Base-by-base conservation (phyloP, 1,284 basidiomycete genomes). In the Moniliophthora roreri region DNA sequence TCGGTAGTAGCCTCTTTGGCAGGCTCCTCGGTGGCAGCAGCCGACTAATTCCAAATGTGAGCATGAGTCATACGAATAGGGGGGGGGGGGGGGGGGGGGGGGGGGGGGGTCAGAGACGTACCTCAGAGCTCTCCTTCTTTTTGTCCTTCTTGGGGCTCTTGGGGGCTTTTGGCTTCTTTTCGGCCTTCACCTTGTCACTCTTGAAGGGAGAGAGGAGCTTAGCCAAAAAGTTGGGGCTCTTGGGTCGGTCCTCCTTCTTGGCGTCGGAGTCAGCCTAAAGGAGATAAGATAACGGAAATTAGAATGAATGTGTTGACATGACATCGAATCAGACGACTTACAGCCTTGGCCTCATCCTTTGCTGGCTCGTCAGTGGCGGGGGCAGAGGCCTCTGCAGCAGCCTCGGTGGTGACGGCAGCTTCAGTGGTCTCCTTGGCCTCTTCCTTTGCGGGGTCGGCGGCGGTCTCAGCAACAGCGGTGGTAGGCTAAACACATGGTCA, bases 171-270 rank as follows among this genome's bases (percentile, higher is more conserved):
- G 63, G 69, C 69, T 86, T 87, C 74, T 87, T 87, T 72, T 89
- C 86, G 64, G 75, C 76, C 73, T 84, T 84, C 60, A 68, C 72
- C 72, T 82, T 87, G 58, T 77, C 80, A 64, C 75, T 79, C 74
- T 83, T 85, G 81, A 91, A 87, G 21, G 87, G 82, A 39, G 82
- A 82, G 50, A 91, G 80, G 57, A 91, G 74, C 71, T 87, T 91
- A 58, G 80, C 64, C 50, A 91, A 73, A 56, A 91, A 59, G 50
- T 79, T 69, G n/a, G 89, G 89, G 73, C 87, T 89, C 81, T 87
- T 89, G 62, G 87, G 85, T 58, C 78, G 75, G 16, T 87, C 85
- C 60, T 87, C 86, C 73, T 87, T 87, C 80, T 85, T 85, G 10
- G 71, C 34, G 68, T 63, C 81, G 49, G 73, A 66, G 52, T 78